phyloP scores from a whole-genome alignment of 208 protist genomes.

The Angomonas deanei region DNA sequence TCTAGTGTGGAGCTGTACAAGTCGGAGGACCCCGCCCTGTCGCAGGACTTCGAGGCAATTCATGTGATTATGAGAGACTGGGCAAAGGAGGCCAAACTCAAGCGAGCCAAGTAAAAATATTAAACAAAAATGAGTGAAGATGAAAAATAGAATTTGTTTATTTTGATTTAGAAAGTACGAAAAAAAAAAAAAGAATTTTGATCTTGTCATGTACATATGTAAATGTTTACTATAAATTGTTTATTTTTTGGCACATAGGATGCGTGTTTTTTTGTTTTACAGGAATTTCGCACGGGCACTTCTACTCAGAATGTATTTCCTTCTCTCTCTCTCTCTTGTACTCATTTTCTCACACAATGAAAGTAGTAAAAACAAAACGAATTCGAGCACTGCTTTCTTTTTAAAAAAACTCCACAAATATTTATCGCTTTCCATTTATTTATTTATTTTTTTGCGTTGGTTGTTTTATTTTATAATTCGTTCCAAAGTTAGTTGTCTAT shows the following conservation, averaged over 20 bases:
- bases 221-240: background rate
- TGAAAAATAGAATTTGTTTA: background rate
- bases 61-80: slow-evolving; percentile 91
- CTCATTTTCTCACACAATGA: too few relatives aligned
- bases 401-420: background rate
- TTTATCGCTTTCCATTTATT: slow-evolving; percentile 14
- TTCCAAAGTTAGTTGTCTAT: background rate
- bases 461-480: background rate
- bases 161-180: background rate
- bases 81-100: slow-evolving; percentile 87
- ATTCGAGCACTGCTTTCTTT: background rate
- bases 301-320: too few relatives aligned
- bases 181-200: background rate
- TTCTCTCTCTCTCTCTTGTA: too few relatives aligned
- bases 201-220: background rate
- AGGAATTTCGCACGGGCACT: too few relatives aligned
- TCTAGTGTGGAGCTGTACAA: slow-evolving; percentile 69
- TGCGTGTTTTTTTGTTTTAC: too few relatives aligned
- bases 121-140: background rate
- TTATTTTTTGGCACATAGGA: too few relatives aligned
- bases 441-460: background rate
- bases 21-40: slow-evolving; percentile 34
- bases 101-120: slow-evolving; percentile 31
- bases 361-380: slow-evolving; percentile 1
- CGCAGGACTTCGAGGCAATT: slow-evolving; percentile 83